Percentiles rank a stretch among this genome's conserved stretches.
These are phyloP conservation scores for Mesembryanthemum crystallinum DNA, from an alignment of 148 eudicot species.

Conservation along the genomic window DNA sequence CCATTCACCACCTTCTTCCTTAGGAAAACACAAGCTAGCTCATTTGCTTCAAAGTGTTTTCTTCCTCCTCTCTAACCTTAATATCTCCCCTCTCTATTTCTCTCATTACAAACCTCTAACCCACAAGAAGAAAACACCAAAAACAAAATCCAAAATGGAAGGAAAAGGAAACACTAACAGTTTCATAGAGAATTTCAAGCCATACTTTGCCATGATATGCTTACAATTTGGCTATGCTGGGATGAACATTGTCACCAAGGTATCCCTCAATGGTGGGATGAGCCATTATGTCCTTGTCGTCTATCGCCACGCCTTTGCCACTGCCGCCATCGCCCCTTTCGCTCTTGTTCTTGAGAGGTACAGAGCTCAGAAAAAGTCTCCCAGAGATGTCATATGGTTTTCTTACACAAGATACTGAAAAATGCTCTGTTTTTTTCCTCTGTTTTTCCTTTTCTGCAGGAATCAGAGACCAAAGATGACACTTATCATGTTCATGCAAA, in stretches of 20 bases:
- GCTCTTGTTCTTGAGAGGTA: constrained; percentile 78
- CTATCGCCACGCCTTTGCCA: constrained; percentile 79
- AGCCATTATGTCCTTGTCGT: constrained; percentile 83
- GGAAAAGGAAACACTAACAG: constrained; percentile 31
- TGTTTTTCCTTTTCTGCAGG: constrained; percentile 30
- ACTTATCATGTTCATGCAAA: constrained; percentile 57
- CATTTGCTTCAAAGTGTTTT: constrained; percentile 26
- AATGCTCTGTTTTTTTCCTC: background rate
- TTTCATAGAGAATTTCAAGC: constrained; percentile 48
- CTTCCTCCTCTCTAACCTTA: constrained; percentile 24
- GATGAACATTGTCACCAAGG: constrained; percentile 81
- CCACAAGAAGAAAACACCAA: background rate
- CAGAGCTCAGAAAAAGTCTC: no score
- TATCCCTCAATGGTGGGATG: constrained; percentile 80
- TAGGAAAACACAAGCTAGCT: constrained; percentile 31
- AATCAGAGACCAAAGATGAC: constrained; percentile 81
- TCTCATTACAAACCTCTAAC: background rate
- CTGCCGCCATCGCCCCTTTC: constrained; percentile 76
- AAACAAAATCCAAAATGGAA: constrained; percentile 40
- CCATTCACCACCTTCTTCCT: constrained; percentile 23
- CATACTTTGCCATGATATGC: constrained; percentile 69
- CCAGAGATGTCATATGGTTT: background rate
- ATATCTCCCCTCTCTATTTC: background rate
- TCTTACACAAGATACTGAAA: background rate
- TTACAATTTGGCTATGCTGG: constrained; percentile 80